Base-by-base conservation (phyloP, 139 green algal genomes). In the Asterochloris erici region DNA sequence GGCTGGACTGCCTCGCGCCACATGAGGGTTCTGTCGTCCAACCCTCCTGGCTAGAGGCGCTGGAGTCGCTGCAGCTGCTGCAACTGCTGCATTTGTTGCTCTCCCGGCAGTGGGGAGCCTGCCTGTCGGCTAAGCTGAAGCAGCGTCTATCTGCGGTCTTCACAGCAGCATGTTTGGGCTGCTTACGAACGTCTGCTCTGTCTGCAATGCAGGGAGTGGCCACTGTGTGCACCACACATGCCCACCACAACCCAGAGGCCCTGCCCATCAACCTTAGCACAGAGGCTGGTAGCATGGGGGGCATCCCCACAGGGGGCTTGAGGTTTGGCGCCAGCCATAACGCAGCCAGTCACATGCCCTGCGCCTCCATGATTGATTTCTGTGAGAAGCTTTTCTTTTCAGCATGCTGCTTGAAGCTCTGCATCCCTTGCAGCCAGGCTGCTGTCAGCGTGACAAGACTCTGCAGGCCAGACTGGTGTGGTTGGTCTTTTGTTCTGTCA, bases 341-440 rank as follows among this genome's bases (percentile, higher is more conserved):
- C 82, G 23, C 87, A 29, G 68, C 63, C 19, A 73, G 38, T 27
- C 79, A 84, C 17, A 80, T 88, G 15, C 70, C 82, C 19, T 84
- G 64, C 0, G 76, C 83, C 64, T 81, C 70, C 66, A 87, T 90
- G 81, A 88, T 92, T 12, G 88, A 91, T 71, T 90, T 85, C 63
- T 83, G n/a, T 71, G 19, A 71, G 66, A 54, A 54, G 38, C 38
- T 54, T 54, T 54, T 6, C 38, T 54, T 54, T 54, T 6, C 38
- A 54, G 38, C 38, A 54, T 54, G 38, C 38, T 54, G 38, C 38
- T 54, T 54, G 6, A 2, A 54, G 6, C 6, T 54, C 6, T 6
- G 6, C 38, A 54, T 54, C 38, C 2, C 38, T 6, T 54, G 38
- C 38, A 54, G 38, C 38, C 38, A 54, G 38, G 38, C 38, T 54